phyloP scores from a whole-genome alignment of 192 early-diverging fungal genomes.

The Umbelopsis sp. region DNA sequence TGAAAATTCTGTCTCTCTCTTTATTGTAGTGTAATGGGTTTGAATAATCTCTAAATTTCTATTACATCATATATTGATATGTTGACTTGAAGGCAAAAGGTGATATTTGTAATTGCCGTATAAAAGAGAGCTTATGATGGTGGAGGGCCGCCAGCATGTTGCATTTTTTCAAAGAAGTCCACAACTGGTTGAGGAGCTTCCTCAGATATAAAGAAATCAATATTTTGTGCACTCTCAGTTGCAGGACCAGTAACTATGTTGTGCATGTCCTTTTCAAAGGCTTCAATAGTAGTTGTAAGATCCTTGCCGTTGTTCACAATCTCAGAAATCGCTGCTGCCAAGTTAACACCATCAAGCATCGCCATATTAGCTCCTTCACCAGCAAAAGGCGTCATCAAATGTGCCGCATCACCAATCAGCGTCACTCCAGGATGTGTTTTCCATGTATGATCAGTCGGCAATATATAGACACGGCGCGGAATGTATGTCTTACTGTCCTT shows the following conservation, averaged over 20 bases:
- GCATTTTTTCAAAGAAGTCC: not conserved
- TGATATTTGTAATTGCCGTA: no score
- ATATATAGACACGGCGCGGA: constrained; percentile 32
- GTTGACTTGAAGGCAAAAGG: no score
- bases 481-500: constrained; percentile 1
- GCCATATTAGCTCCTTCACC: constrained; percentile 54
- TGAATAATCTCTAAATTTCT: no score
- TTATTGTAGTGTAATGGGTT: no score
- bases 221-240: not conserved
- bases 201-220: not conserved
- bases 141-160: not conserved
- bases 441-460: constrained; percentile 38
- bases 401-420: constrained; percentile 52
- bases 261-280: constrained; percentile 27
- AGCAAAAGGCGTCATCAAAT: constrained; percentile 52
- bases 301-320: constrained; percentile 4
- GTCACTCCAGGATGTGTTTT: constrained; percentile 30
- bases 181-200: not conserved
- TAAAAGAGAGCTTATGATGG: not conserved
- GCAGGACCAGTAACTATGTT: not conserved
- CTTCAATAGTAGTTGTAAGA: not conserved
- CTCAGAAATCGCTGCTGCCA: constrained; percentile 14
- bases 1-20: no score
- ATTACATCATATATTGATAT: no score
- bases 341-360: constrained; percentile 34